Percentiles rank a stretch among this genome's conserved stretches.
Evolutionary conservation across 1,284 basidiomycete species (phyloP).

Genomic region (Pseudozyma tsukubaensis): DNA sequence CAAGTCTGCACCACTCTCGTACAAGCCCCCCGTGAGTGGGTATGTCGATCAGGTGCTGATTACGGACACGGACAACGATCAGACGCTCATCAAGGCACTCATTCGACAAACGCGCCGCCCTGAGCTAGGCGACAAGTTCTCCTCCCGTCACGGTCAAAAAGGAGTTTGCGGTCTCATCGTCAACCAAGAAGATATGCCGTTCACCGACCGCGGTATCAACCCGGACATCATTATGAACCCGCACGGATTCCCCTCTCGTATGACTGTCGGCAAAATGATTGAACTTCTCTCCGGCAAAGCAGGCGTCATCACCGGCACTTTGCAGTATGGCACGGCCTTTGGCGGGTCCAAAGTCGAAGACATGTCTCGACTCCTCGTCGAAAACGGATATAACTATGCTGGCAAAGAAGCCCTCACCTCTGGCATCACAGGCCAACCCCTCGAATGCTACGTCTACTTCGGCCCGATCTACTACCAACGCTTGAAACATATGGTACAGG

Average conservation of each 20-base stretch:
- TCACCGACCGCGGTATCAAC: slow-evolving; percentile 95
- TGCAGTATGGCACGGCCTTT: slow-evolving; percentile 93
- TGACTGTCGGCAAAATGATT: slow-evolving; percentile 99
- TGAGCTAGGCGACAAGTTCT: slow-evolving; percentile 98
- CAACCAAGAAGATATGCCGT: slow-evolving; percentile 98
- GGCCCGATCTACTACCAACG: slow-evolving; percentile 94
- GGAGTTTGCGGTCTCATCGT: slow-evolving; percentile 98
- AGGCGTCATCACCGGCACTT: slow-evolving; percentile 85
- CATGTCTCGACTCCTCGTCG: slow-evolving; percentile 94
- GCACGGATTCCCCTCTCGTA: slow-evolving; percentile 98
- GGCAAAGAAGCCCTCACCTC: slow-evolving; percentile 99
- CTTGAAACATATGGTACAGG: slow-evolving; percentile 79
- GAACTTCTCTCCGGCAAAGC: slow-evolving; percentile 86
- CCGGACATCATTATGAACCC: slow-evolving; percentile 99
- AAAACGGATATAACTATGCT: slow-evolving; percentile 94
- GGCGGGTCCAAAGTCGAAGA: slow-evolving; percentile 99
- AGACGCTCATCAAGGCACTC: slow-evolving; percentile 98
- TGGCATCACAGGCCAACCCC: slow-evolving; percentile 94
- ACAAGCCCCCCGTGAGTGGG: slow-evolving; percentile 76
- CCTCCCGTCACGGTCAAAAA: slow-evolving; percentile 97
- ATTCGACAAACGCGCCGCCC: slow-evolving; percentile 96
- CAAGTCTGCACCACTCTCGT: slow-evolving; percentile 70
- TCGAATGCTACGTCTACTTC: slow-evolving; percentile 98
- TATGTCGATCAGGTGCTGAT: slow-evolving; percentile 98
- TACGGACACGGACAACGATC: slow-evolving; percentile 88